phyloP scores from a whole-genome alignment of 495 filamentous ascomycete species.

The Echria macrotheca region DNA sequence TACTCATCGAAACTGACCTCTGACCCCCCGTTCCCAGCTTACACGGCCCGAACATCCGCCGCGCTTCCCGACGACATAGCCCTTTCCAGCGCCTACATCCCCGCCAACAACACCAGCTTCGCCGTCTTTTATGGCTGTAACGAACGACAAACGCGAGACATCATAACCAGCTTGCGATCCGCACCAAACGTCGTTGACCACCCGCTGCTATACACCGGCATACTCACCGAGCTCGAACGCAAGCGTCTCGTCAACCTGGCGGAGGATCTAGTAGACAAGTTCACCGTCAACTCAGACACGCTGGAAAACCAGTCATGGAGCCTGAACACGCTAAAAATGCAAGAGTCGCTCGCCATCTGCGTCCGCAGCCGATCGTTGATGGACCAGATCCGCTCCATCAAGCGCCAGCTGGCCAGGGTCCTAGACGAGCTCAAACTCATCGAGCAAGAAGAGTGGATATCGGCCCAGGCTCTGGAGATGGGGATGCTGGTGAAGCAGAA shows the following conservation, averaged over 20 bases:
- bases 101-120: neutral
- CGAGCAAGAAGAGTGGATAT: neutral
- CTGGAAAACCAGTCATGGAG: slow-evolving; percentile 6
- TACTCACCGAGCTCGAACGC: slow-evolving; percentile 8
- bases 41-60: slow-evolving; percentile 1
- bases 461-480: neutral
- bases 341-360: slow-evolving; percentile 4
- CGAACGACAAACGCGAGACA: neutral
- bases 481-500: neutral
- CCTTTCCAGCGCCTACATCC: slow-evolving; percentile 6
- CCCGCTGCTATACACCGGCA: neutral
- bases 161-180: neutral
- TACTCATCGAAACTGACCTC: neutral
- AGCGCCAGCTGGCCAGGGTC: slow-evolving; percentile 8
- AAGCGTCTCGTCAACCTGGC: slow-evolving; percentile 3
- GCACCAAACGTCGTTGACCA: neutral
- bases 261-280: slow-evolving; percentile 9
- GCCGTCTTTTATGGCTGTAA: slow-evolving; percentile 7
- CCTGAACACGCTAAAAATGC: slow-evolving; percentile 2
- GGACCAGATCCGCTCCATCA: slow-evolving; percentile 9
- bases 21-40: slow-evolving; percentile 1
- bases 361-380: slow-evolving; percentile 1
- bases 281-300: slow-evolving; percentile 4
- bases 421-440: neutral
- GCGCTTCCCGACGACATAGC: slow-evolving; percentile 9